These are phyloP conservation scores for Corrigiola litoralis DNA, from an alignment of 179 eudicot species.

Conservation along the genomic window DNA sequence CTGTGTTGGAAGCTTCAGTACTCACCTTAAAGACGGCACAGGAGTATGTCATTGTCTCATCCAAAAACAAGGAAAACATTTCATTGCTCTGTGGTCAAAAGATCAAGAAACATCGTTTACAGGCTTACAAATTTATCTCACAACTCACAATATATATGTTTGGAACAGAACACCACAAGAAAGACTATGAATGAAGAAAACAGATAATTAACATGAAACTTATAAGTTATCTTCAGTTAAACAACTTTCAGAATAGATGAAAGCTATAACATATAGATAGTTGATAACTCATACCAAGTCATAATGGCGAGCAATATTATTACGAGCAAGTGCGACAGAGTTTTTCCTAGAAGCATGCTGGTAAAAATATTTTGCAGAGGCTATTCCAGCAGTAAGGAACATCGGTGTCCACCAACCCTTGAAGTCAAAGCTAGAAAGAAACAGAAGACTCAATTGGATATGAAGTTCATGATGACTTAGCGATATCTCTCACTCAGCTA, in stretches of 20 bases:
- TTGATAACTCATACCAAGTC: slow-evolving; percentile 83
- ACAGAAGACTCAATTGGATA: too few relatives aligned
- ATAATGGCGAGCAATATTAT: slow-evolving; percentile 90
- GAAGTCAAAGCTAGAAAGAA: neutral
- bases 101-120: too few relatives aligned
- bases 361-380: slow-evolving; percentile 80
- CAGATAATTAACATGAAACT: too few relatives aligned
- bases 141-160: too few relatives aligned
- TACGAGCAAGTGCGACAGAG: slow-evolving; percentile 82
- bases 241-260: too few relatives aligned
- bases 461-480: too few relatives aligned
- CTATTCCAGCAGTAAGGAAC: slow-evolving; percentile 69
- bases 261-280: too few relatives aligned
- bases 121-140: too few relatives aligned
- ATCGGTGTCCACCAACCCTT: slow-evolving; percentile 99
- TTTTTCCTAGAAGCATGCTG: slow-evolving; percentile 61
- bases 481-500: too few relatives aligned
- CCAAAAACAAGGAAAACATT: slow-evolving; percentile 82
- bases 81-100: slow-evolving; percentile 67
- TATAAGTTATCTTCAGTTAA: too few relatives aligned
- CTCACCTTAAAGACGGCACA: slow-evolving; percentile 88
- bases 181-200: too few relatives aligned
- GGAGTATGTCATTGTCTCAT: slow-evolving; percentile 94
- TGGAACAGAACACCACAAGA: too few relatives aligned
- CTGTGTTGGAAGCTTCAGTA: neutral